Percentiles rank a stretch among this genome's conserved stretches.
Evolutionary conservation across 768 basidiomycete genomes (phyloP).

Genomic region (Xanthoconium stramineum): DNA sequence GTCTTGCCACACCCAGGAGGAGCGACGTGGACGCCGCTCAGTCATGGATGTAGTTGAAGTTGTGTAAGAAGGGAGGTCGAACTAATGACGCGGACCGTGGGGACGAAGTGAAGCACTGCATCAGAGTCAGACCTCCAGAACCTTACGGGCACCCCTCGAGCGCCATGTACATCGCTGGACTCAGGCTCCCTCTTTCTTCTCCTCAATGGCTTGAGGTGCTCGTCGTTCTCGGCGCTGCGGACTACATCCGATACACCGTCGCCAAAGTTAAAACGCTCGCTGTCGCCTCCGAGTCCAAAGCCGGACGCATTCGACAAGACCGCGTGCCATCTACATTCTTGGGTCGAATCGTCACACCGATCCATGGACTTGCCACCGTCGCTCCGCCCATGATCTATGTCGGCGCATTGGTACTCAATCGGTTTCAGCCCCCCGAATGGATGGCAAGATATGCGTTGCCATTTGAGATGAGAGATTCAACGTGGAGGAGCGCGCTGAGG

Average conservation of each 20-base stretch:
- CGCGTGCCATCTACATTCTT: constrained; percentile 12
- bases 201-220: constrained; percentile 14
- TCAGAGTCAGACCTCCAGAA: too few species aligned
- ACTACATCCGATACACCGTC: constrained; percentile 1
- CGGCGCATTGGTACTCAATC: constrained; percentile 20
- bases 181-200: constrained; percentile 3
- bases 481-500: constrained; percentile 13
- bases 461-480: neutral
- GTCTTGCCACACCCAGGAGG: too few species aligned
- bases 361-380: constrained; percentile 20
- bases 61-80: too few species aligned
- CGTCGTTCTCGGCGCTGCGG: constrained; percentile 12
- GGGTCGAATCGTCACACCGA: constrained; percentile 23
- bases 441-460: constrained; percentile 21
- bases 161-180: constrained; percentile 18
- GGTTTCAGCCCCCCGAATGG: constrained; percentile 31
- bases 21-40: too few species aligned
- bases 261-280: neutral
- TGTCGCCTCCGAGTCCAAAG: constrained; percentile 4
- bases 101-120: too few species aligned
- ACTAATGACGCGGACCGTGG: too few species aligned
- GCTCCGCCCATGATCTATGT: constrained; percentile 25
- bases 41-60: too few species aligned
- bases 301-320: constrained; percentile 17
- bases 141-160: too few species aligned